Percentiles rank a stretch among this genome's conserved stretches.
phyloP scores from a whole-genome alignment of 441 rosid species.

The Flueggea neowawraea region DNA sequence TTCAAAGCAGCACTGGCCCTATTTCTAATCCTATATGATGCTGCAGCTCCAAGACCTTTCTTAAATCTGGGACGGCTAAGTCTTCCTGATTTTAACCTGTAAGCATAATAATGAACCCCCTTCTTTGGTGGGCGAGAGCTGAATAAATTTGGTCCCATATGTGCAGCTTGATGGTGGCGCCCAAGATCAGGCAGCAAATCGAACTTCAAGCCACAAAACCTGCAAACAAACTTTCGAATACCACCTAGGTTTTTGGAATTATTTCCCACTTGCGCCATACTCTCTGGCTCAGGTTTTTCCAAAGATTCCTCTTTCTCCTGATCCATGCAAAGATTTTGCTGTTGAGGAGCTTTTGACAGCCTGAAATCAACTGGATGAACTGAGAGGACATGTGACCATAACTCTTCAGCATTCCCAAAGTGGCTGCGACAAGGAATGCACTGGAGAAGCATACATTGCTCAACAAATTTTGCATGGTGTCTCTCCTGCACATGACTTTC shows the following conservation, averaged over 20 bases:
- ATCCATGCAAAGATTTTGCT: slow-evolving; percentile 18
- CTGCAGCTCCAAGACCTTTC: slow-evolving; percentile 70
- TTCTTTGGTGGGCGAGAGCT: slow-evolving; percentile 67
- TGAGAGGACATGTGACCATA: slow-evolving; percentile 79
- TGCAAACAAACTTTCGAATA: slow-evolving; percentile 61
- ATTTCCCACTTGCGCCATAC: slow-evolving; percentile 33
- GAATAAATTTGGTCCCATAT: slow-evolving; percentile 65
- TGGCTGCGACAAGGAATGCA: slow-evolving; percentile 93
- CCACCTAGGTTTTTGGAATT: slow-evolving; percentile 44
- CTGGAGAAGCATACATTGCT: slow-evolving; percentile 95
- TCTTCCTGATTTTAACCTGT: slow-evolving; percentile 87
- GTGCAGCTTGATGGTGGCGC: slow-evolving; percentile 99
- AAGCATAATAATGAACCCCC: slow-evolving; percentile 70
- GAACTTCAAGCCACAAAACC: slow-evolving; percentile 88
- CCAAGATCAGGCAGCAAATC: slow-evolving; percentile 98
- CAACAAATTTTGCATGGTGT: slow-evolving; percentile 86
- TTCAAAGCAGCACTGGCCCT: slow-evolving; percentile 60
- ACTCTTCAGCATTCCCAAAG: slow-evolving; percentile 84
- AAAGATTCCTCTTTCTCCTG: slow-evolving; percentile 30
- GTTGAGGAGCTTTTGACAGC: slow-evolving; percentile 39
- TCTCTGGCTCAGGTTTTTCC: slow-evolving; percentile 36
- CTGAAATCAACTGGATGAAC: slow-evolving; percentile 64
- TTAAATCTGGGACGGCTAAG: slow-evolving; percentile 85
- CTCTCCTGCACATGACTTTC: slow-evolving; percentile 94
- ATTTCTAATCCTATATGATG: slow-evolving; percentile 76